A percentile compares a stretch with the other conserved stretches of the same genome.
phyloP scores from a whole-genome alignment of 139 green algal genomes.

The Astrephomene gubernaculifera region DNA sequence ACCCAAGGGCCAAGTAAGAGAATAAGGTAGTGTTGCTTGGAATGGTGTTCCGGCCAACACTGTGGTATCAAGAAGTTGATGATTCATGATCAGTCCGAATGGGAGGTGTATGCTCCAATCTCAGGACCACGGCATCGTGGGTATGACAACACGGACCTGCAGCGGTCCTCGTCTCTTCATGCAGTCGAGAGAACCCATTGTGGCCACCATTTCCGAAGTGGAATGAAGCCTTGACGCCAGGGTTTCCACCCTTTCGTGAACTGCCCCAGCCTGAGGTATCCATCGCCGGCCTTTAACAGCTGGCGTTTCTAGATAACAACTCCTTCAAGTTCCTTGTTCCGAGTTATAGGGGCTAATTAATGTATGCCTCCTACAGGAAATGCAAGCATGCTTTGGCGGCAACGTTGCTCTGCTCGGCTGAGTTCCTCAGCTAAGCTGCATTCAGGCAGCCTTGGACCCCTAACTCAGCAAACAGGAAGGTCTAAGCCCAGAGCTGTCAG shows the following conservation, averaged over 20 bases:
- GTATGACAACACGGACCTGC: neutral
- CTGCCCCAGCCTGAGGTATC: neutral
- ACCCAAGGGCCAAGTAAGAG: neutral
- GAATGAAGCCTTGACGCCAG: slow-evolving; percentile 13
- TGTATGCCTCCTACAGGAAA: too few relatives aligned
- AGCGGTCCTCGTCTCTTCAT: neutral
- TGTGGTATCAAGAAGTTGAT: neutral
- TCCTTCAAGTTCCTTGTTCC: too few relatives aligned
- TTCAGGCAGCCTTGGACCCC: too few relatives aligned
- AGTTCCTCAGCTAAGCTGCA: too few relatives aligned
- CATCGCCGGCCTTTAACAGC: neutral
- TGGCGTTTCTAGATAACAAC: too few relatives aligned
- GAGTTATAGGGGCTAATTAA: too few relatives aligned
- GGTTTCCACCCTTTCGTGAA: too few relatives aligned
- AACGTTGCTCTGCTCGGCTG: too few relatives aligned
- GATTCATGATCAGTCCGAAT: neutral
- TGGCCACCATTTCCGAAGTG: neutral
- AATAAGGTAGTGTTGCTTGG: neutral
- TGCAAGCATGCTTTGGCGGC: too few relatives aligned
- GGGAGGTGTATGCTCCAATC: neutral
- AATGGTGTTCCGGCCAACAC: neutral
- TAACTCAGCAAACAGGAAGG: too few relatives aligned
- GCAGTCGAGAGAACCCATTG: slow-evolving; percentile 1
- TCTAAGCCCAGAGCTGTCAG: too few relatives aligned
- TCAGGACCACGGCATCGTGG: neutral